phyloP scores from a whole-genome alignment of 805 yeast species.

The Geotrichum ghanense region DNA sequence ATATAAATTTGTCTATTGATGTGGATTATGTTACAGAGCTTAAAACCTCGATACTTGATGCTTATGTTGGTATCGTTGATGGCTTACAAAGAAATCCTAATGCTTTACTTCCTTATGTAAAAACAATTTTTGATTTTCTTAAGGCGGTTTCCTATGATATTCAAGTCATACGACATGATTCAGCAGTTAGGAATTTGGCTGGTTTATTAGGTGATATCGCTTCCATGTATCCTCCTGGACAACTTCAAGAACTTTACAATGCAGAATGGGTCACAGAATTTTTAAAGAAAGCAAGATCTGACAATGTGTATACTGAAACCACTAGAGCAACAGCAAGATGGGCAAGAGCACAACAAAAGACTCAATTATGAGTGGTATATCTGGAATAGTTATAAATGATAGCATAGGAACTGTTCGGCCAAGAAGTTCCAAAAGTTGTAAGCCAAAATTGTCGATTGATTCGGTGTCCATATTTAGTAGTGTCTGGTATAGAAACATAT shows the following conservation, averaged over 20 bases:
- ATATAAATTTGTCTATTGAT: conserved; percentile 51
- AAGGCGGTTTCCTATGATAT: conserved; percentile 47
- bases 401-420: no score
- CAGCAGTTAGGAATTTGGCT: conserved; percentile 70
- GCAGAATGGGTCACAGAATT: conserved; percentile 74
- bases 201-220: conserved; percentile 92
- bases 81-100: conserved; percentile 69
- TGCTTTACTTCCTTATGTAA: conserved; percentile 51
- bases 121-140: conserved; percentile 61
- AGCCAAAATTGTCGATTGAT: no score
- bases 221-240: conserved; percentile 70
- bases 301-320: conserved; percentile 44
- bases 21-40: conserved; percentile 62
- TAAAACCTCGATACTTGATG: conserved; percentile 84
- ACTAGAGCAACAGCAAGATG: conserved; percentile 93
- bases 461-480: no score
- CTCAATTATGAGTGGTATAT: conserved; percentile 17
- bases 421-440: no score
- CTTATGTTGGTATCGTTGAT: conserved; percentile 89
- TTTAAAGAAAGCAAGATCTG: conserved; percentile 61
- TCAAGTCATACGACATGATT: conserved; percentile 49
- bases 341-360: conserved; percentile 83
- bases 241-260: conserved; percentile 50
- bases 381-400: no score
- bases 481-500: neutral